Evolutionary conservation across 106 monocot species (phyloP).

Genomic region (Chionographis japonica): DNA sequence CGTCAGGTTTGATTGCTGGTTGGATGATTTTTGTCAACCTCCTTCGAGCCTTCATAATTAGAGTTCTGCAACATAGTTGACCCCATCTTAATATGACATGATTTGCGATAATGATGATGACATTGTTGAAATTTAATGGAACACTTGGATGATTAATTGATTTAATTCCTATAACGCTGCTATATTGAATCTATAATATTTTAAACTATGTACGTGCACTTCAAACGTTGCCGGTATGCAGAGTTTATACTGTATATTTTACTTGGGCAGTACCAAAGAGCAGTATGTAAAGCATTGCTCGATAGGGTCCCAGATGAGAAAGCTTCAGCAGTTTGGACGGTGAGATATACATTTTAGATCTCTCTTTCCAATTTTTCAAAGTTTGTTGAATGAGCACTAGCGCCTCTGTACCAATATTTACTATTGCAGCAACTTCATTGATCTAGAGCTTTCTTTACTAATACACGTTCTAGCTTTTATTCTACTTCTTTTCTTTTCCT

Average conservation of each 20-base stretch:
- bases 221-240: not conserved
- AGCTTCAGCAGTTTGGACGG: conserved; percentile 42
- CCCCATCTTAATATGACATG: too few relatives aligned
- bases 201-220: too few relatives aligned
- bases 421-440: not conserved
- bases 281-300: conserved; percentile 73
- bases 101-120: too few relatives aligned
- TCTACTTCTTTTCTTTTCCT: not conserved
- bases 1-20: too few relatives aligned
- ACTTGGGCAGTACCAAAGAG: conserved; percentile 77
- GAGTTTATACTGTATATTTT: conserved; percentile 2
- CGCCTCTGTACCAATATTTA: not conserved
- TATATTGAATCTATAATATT: too few relatives aligned
- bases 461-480: not conserved
- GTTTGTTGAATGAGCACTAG: not conserved
- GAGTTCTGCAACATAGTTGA: too few relatives aligned
- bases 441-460: not conserved
- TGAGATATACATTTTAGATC: conserved; percentile 21
- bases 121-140: too few relatives aligned
- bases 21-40: too few relatives aligned
- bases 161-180: too few relatives aligned
- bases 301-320: conserved; percentile 73
- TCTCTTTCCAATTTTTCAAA: conserved; percentile 7
- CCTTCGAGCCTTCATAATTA: too few relatives aligned
- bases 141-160: too few relatives aligned